A percentile compares a stretch with the other conserved stretches of the same genome.
These are phyloP conservation scores for Euphorbia tirucalli DNA, from an alignment of 345 rosid species.

Conservation along the genomic window DNA sequence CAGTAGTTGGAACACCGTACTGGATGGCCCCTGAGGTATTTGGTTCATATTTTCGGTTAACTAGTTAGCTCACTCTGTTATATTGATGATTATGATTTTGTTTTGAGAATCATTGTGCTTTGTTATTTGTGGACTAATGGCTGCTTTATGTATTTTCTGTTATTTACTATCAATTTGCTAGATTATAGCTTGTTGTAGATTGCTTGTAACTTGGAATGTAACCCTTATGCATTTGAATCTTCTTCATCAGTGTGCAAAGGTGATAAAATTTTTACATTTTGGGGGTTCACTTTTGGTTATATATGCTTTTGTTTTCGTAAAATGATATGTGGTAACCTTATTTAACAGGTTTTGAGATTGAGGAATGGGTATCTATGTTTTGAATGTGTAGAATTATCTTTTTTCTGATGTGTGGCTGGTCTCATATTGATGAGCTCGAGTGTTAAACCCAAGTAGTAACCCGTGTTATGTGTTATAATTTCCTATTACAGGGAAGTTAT, in stretches of 20 bases:
- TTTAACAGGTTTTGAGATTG: neutral
- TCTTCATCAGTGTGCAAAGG: too few relatives aligned
- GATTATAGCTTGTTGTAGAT: neutral
- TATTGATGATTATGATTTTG: constrained; percentile 7
- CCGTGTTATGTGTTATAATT: too few relatives aligned
- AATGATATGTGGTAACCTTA: neutral
- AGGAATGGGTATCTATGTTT: neutral
- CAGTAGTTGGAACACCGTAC: constrained; percentile 96
- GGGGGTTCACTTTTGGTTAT: too few relatives aligned
- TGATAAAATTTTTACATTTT: too few relatives aligned
- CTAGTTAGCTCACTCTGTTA: neutral
- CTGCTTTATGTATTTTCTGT: neutral
- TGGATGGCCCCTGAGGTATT: constrained; percentile 99
- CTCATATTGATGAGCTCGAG: too few relatives aligned
- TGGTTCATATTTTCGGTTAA: constrained; percentile 3
- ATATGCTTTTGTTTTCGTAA: neutral
- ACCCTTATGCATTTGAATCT: neutral
- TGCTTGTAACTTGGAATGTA: neutral
- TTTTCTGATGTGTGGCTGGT: too few relatives aligned
- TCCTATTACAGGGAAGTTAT: too few relatives aligned
- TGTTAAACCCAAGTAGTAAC: too few relatives aligned
- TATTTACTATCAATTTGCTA: neutral
- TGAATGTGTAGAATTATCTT: too few relatives aligned
- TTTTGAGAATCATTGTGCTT: neutral
- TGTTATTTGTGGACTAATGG: neutral